phyloP scores from a whole-genome alignment of 106 monocot genomes.

The Platanthera zijinensis region DNA sequence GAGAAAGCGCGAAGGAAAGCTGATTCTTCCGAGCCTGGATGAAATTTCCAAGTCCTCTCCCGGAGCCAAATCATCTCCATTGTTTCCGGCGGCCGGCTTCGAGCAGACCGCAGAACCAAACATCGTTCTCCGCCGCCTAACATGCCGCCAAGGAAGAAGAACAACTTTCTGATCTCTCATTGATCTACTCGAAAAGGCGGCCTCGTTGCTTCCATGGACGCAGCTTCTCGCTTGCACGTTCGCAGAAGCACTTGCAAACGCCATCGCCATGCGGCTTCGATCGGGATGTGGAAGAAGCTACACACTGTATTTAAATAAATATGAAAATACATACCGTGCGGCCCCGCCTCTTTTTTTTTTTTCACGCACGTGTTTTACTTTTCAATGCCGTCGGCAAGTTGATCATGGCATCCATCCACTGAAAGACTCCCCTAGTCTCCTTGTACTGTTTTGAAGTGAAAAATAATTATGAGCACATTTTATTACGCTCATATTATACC shows the following conservation, averaged over 20 bases:
- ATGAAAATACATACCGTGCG: too few relatives aligned
- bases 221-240: not conserved
- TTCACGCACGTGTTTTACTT: too few relatives aligned
- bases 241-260: not conserved
- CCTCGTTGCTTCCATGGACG: not conserved
- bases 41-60: conserved; percentile 1
- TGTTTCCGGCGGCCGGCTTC: not conserved
- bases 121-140: not conserved
- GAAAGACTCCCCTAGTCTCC: too few relatives aligned
- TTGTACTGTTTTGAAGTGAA: too few relatives aligned
- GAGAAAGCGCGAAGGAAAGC: conserved; percentile 7
- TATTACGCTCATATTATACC: too few relatives aligned
- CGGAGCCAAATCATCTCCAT: not conserved
- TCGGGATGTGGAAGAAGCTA: not conserved
- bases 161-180: not conserved
- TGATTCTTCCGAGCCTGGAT: conserved; percentile 1
- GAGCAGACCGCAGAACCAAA: not conserved
- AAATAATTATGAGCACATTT: too few relatives aligned
- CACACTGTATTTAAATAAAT: too few relatives aligned
- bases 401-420: too few relatives aligned
- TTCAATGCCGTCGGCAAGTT: too few relatives aligned
- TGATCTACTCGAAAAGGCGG: not conserved
- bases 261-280: not conserved
- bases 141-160: not conserved
- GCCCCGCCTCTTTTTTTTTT: too few relatives aligned